Base-by-base conservation (phyloP, 2,329 filamentous ascomycete species). In the Cadophora malorum region DNA sequence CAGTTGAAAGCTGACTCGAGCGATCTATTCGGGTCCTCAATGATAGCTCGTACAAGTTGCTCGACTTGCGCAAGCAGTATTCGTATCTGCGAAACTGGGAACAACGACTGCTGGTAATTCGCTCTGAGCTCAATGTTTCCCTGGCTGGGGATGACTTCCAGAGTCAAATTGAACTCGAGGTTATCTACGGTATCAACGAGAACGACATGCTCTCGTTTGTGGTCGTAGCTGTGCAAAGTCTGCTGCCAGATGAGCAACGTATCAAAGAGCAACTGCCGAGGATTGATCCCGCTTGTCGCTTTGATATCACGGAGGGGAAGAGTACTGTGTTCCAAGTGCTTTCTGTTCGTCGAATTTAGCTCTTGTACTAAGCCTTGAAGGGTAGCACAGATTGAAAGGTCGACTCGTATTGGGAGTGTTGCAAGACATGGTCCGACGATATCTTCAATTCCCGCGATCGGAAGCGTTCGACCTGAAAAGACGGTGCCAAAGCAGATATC, bases 191-290 rank as follows among this genome's bases (percentile, higher is more conserved):
- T 88, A 31, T 85, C 83, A 0, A 86, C 76, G 65, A 93, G 82
- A 10, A 75, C 78, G 0, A 95, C 81, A 1, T 76, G 45, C 3
- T 78, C 73, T 0, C 71, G 68, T 70, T 74, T 73, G 73, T 80
- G 75, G 3, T 75, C 70, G n/a, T 76, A 71, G 2, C 71, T 69
- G 33, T 81, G 79, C 0, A 91, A 81, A 0, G 90, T 91, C 75
- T 97, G 90, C 74, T 97, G 94, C 83, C 94, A 97, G 0, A 94
- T 89, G 74, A 97, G 90, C 0, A 97, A 81, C 0, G 90, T 85
- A 72, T 97, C 92, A 72, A 95, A 97, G 0, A 97, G 79, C 0
- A 80, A 79, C 49, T 87, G 83, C 0, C 84, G 81, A 0, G 87
- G 82, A 33, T 83, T 79, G 0, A 90, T 69, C 0, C 84, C 85